Evolutionary conservation across 768 basidiomycete genomes (phyloP), one percentile per base, ranked within the genome.

Genomic region (Tremella mesenterica): DNA sequence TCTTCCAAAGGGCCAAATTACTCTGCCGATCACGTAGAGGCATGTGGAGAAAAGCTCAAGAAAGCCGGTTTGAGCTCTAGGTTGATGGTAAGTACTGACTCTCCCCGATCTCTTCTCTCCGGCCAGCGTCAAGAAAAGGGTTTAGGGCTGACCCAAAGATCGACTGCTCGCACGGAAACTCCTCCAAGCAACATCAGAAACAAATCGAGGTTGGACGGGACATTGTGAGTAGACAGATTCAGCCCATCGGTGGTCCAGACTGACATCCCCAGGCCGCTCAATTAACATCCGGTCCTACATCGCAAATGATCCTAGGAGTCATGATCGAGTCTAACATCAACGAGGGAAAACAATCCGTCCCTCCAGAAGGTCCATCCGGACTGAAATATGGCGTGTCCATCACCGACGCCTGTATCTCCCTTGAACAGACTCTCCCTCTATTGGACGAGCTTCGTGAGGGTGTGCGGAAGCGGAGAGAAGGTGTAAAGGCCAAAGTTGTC

Each of bases 251-350:
- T 89, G n/a, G 38, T 67, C 88, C 52, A 26, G 21, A 33, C 81
- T 59, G 74, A 80, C 72, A 80, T 89, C n/a, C n/a, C 82, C 27
- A 67, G 65, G 58, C 67, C 73, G 75, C 73, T 2, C 93, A 97
- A 74, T 80, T 97, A 50, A 74, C 72, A 5, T 79, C 60, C 10
- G 57, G 80, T 6, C 76, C 79, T 1, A 61, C 65, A 7, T 39
- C 50, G 20, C 53, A 55, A 53, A 77, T 79, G 63, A 85, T 99
- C 74, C 88, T 88, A 4, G 93, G 93, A 43, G 89, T 96, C 53
- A 97, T 99, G 93, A 81, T 99, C 70, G 93, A 99, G 76, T 87
- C 85, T 12, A 86, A 96, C 73, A 84, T 99, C 74, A 85, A 86
- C 67, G 85, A 84, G 46, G 93, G 93, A 18, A 78, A 83, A 55